Conservation (phyloP, 164 flowering plant genomes). For the Malania oleifera region DNA sequence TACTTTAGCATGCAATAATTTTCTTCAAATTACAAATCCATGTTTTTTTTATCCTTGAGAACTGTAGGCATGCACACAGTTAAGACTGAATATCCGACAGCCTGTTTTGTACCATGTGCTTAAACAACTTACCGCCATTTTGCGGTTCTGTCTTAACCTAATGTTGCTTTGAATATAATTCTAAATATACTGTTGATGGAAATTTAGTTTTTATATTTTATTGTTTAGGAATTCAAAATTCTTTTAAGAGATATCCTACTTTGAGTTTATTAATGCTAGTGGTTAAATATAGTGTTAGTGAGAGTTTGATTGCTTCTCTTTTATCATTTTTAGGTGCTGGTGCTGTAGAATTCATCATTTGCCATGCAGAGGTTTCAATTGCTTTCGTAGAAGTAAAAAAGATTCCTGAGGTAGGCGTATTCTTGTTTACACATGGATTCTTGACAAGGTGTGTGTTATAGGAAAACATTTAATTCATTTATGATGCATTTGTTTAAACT, state of each 20-base stretch:
- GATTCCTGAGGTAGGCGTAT: constrained; percentile 61
- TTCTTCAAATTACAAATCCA: background rate
- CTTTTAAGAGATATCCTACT: too few relatives aligned
- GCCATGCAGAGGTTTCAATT: constrained; percentile 84
- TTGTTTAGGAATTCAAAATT: background rate
- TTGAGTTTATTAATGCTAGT: background rate
- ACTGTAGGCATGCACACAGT: too few relatives aligned
- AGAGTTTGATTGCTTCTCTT: background rate
- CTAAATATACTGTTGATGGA: background rate
- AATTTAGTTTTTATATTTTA: background rate
- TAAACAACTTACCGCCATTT: too few relatives aligned
- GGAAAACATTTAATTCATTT: background rate
- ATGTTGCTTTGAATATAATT: too few relatives aligned
- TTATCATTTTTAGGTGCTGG: constrained; percentile 69
- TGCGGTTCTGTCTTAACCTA: too few relatives aligned
- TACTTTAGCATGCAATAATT: background rate
- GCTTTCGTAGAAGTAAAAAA: constrained; percentile 83
- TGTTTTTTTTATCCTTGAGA: too few relatives aligned
- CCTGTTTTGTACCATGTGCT: too few relatives aligned
- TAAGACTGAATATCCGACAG: too few relatives aligned
- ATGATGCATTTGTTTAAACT: background rate
- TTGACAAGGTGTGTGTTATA: background rate
- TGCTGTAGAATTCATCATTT: constrained; percentile 87
- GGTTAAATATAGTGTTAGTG: background rate
- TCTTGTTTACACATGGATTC: background rate